Evolutionary conservation across 1,139 yeast genomes (phyloP).

Genomic region (Wickerhamomyces sp.): DNA sequence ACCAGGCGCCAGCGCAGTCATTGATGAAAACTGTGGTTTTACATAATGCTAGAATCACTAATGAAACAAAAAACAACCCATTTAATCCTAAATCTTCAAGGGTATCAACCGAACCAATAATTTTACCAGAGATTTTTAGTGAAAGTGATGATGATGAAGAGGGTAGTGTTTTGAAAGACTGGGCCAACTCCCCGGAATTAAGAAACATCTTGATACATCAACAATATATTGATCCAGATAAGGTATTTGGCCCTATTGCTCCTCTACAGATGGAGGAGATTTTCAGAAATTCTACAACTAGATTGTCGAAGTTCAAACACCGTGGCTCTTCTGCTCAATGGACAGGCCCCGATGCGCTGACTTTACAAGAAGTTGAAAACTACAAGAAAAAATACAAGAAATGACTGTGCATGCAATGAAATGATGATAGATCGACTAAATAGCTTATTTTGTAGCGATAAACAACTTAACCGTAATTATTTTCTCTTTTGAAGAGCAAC

Average conservation of each 20-base stretch:
- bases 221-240: conserved; percentile 60
- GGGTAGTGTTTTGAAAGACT: conserved; percentile 50
- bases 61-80: conserved; percentile 15
- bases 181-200: conserved; percentile 72
- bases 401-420: conserved; percentile 1
- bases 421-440: too few species aligned
- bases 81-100: conserved; percentile 19
- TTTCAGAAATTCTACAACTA: conserved; percentile 43
- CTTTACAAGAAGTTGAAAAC: conserved; percentile 42
- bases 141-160: conserved; percentile 56
- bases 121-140: conserved; percentile 42
- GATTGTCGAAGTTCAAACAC: conserved; percentile 45
- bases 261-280: conserved; percentile 66
- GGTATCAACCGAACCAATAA: conserved; percentile 17
- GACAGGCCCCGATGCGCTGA: conserved; percentile 41
- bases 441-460: too few species aligned
- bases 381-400: conserved; percentile 38
- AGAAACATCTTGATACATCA: conserved; percentile 51
- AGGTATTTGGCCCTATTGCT: conserved; percentile 76
- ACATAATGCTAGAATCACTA: conserved; percentile 27
- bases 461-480: too few species aligned
- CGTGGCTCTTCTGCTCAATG: conserved; percentile 59
- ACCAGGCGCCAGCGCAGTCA: conserved; percentile 12
- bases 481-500: conserved; percentile 51
- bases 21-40: conserved; percentile 31